phyloP scores from a whole-genome alignment of 164 flowering plant genomes.

The Cinnamomum chago region DNA sequence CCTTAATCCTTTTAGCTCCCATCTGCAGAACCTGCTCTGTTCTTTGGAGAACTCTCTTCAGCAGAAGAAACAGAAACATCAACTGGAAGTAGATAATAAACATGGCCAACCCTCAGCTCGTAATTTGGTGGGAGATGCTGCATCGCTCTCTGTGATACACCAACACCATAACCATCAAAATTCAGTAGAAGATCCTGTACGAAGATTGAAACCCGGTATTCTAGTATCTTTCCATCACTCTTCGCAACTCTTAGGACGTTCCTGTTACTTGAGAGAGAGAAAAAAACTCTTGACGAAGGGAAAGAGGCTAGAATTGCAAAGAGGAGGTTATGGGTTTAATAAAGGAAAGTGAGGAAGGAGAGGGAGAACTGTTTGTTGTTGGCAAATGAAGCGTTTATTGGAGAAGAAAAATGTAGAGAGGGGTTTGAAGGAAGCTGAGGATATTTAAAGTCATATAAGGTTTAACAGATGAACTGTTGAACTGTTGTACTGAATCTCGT shows the following conservation, averaged over 20 bases:
- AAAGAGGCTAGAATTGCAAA: not conserved
- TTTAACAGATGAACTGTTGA: too few species aligned
- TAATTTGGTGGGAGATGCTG: conserved; percentile 23
- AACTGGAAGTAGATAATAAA: conserved; percentile 23
- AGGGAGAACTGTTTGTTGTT: not conserved
- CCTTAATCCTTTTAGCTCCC: conserved; percentile 31
- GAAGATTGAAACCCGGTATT: conserved; percentile 19
- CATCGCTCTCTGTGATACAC: conserved; percentile 11
- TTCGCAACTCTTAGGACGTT: conserved; percentile 22
- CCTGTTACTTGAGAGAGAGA: not conserved
- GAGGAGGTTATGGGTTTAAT: not conserved
- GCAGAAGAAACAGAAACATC: not conserved
- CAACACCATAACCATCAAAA: conserved; percentile 13
- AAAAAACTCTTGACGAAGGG: not conserved
- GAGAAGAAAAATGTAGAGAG: too few species aligned
- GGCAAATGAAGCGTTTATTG: too few species aligned
- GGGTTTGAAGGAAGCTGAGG: not conserved
- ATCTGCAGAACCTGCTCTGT: not conserved
- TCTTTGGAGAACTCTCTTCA: not conserved
- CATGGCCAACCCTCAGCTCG: conserved; percentile 27
- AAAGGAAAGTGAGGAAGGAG: not conserved
- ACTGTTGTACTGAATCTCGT: not conserved
- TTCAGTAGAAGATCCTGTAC: conserved; percentile 28
- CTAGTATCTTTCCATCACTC: conserved; percentile 26
- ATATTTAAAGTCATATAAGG: not conserved